Percentiles rank a stretch among this genome's conserved stretches.
These are phyloP conservation scores for Neodidymelliopsis sp. DNA, from an alignment of 2,329 filamentous ascomycete genomes.

Conservation along the genomic window DNA sequence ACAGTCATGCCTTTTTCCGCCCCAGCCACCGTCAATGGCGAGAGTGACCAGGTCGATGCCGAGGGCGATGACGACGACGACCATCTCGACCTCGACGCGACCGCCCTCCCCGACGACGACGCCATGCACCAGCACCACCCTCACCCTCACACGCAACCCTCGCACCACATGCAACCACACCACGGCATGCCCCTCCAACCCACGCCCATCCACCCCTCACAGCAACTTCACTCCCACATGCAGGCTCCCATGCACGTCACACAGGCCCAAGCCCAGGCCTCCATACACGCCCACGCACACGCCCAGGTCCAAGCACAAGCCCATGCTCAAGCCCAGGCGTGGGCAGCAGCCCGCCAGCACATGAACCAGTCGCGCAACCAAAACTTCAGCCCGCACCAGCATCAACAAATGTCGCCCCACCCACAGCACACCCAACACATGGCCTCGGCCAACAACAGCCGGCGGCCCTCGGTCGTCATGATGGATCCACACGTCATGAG, in stretches of 20 bases:
- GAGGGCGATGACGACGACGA: constrained; percentile 40
- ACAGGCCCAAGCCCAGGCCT: constrained; percentile 38
- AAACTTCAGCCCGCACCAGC: constrained; percentile 39
- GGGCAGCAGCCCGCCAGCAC: constrained; percentile 46
- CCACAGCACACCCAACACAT: constrained; percentile 36
- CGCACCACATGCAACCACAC: constrained; percentile 17
- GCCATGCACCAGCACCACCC: constrained; percentile 26
- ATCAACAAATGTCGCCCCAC: constrained; percentile 38
- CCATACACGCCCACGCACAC: constrained; percentile 36
- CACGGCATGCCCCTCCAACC: constrained; percentile 39
- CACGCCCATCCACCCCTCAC: constrained; percentile 39
- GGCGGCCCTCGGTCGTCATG: constrained; percentile 39
- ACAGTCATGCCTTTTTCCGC: constrained; percentile 37
- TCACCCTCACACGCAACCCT: constrained; percentile 24
- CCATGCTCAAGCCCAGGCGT: constrained; percentile 37
- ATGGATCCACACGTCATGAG: constrained; percentile 41
- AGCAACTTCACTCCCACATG: constrained; percentile 36
- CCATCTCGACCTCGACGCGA: constrained; percentile 5
- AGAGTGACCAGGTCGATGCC: constrained; percentile 48
- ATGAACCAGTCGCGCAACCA: constrained; percentile 48
- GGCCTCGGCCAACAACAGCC: constrained; percentile 41
- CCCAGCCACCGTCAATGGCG: constrained; percentile 45
- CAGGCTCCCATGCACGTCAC: constrained; percentile 38
- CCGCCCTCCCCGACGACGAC: constrained; percentile 5
- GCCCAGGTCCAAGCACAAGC: constrained; percentile 39